phyloP scores from a whole-genome alignment of 306 rosid genomes.

The Malus sylvestris region DNA sequence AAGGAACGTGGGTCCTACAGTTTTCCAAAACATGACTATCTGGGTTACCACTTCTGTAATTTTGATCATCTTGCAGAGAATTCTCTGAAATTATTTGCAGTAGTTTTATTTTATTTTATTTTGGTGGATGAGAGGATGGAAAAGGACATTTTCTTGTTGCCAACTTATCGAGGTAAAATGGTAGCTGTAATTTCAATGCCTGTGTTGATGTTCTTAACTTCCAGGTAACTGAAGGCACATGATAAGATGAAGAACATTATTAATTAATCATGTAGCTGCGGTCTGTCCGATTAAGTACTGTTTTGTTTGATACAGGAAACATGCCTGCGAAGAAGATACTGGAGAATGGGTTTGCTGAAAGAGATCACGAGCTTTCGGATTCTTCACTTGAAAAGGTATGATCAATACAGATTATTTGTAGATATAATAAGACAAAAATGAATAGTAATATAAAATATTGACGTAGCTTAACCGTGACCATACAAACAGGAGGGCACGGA shows the following conservation, averaged over 20 bases:
- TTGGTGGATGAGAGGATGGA: background rate
- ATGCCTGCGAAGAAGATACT: constrained; percentile 18
- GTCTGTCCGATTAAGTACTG: background rate
- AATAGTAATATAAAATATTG: too few species aligned
- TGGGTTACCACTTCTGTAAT: background rate
- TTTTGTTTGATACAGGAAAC: constrained; percentile 24
- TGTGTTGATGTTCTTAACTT: background rate
- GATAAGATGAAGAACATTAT: background rate
- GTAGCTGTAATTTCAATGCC: background rate
- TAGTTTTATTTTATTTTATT: background rate
- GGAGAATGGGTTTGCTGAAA: constrained; percentile 28
- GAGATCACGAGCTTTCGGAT: constrained; percentile 4
- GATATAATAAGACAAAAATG: too few species aligned
- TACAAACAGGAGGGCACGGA: too few species aligned
- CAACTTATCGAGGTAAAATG: background rate
- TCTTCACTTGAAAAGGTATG: constrained; percentile 39
- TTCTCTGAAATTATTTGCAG: background rate
- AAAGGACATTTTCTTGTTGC: background rate
- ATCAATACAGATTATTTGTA: background rate
- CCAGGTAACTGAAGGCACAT: background rate
- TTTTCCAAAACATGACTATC: background rate
- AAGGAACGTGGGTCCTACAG: background rate
- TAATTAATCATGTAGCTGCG: background rate
- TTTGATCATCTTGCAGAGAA: background rate
- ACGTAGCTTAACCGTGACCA: too few species aligned